Conservation (phyloP, 768 basidiomycete species). For the Amanita exitialis region DNA sequence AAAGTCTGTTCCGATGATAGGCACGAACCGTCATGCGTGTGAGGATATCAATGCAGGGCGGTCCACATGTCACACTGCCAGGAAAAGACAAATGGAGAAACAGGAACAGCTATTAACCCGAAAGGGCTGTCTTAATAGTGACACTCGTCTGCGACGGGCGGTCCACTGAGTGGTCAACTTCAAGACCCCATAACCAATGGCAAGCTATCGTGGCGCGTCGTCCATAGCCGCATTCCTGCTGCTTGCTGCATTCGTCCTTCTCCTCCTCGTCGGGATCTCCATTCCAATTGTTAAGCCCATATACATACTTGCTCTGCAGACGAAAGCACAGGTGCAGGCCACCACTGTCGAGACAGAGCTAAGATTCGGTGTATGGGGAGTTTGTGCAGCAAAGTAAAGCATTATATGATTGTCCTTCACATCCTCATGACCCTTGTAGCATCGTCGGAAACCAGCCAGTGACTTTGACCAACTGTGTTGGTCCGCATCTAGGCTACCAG, state of each 20-base stretch:
- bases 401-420: neutral
- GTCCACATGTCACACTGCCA: neutral
- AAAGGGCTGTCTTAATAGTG: neutral
- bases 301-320: slow-evolving; percentile 44
- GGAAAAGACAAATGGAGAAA: neutral
- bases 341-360: slow-evolving; percentile 51
- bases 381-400: slow-evolving; percentile 52
- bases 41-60: neutral
- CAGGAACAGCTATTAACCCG: neutral
- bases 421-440: slow-evolving; percentile 10
- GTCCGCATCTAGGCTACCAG: slow-evolving; percentile 60
- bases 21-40: too few relatives aligned
- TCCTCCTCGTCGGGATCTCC: slow-evolving; percentile 68
- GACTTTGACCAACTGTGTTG: slow-evolving; percentile 40
- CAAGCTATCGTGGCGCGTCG: slow-evolving; percentile 37
- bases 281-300: slow-evolving; percentile 64
- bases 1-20: too few relatives aligned
- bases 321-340: slow-evolving; percentile 21
- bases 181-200: slow-evolving; percentile 29
- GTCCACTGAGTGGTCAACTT: neutral
- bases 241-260: slow-evolving; percentile 55
- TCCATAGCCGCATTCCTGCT: slow-evolving; percentile 38
- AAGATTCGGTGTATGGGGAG: slow-evolving; percentile 77
- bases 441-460: slow-evolving; percentile 22
- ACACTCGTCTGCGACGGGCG: neutral